Percentiles rank a stretch among this genome's conserved stretches.
Evolutionary conservation across 345 rosid species (phyloP).

Genomic region (Eucalyptus polybractea): DNA sequence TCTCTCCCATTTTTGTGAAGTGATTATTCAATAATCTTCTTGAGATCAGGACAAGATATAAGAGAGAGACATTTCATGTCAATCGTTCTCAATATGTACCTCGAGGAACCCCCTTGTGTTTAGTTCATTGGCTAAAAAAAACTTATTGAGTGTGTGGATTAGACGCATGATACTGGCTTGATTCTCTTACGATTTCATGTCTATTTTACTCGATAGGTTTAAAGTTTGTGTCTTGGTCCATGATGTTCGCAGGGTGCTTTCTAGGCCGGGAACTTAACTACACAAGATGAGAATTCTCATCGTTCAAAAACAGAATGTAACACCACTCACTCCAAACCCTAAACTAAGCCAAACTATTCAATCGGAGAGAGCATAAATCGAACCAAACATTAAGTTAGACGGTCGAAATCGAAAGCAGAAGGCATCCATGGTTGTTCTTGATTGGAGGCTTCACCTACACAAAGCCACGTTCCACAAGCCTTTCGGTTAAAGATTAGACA

Average conservation of each 20-base stretch:
- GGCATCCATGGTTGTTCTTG: not conserved
- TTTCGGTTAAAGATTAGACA: not conserved
- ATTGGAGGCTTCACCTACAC: not conserved
- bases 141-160: not conserved
- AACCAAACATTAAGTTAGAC: not conserved
- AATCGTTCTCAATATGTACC: not conserved
- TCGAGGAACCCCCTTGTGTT: not conserved
- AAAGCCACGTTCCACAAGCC: not conserved
- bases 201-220: fast-evolving
- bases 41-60: not conserved
- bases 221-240: fast-evolving
- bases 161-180: not conserved
- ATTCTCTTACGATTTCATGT: fast-evolving
- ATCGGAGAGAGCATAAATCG: not conserved
- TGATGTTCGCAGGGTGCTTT: not conserved
- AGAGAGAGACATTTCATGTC: not conserved
- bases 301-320: fast-evolving
- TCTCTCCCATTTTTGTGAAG: not conserved
- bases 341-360: not conserved
- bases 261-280: fast-evolving
- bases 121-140: not conserved
- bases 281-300: not conserved
- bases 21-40: not conserved
- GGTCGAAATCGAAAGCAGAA: not conserved
- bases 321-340: not conserved